Base-by-base conservation (phyloP, 1,139 yeast genomes). In the Casaregolazyma suthepensis region DNA sequence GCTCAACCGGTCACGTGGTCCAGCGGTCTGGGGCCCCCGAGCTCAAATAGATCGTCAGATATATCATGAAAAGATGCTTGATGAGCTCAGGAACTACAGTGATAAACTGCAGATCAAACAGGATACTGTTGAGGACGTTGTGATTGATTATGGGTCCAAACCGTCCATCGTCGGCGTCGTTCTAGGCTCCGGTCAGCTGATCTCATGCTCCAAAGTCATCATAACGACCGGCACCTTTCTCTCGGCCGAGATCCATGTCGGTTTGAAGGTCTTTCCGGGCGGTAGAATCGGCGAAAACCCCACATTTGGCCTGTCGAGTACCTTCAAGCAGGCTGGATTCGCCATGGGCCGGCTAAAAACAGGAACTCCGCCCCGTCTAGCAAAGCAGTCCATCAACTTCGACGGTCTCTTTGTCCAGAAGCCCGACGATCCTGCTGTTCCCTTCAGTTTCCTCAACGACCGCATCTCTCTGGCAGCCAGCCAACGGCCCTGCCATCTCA, bases 1-100 rank as follows among this genome's bases (percentile, higher is more conserved):
- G 56, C 74, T 94, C 57, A 94, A 94, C 68, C 78, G 85, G 48
- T 86, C 96, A 2, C 80, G 89, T 61, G 99, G 99, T 0, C 89
- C 98, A 0, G 99, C 99, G 0, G 99, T 91, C 1, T 96, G 97
- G 87, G 99, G 99, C 0, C 98, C 98, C 5, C 72, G 99, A 56
- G 97, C 97, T 1, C 99, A 94, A 68, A 93, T 94, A 35, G 99
- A 94, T 68, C 75, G 99, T 58, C 74, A 80, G 50, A 77, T 91
- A 2, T 94, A 93, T 67, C 74, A 86, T 63, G 66, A 69, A 12
- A 94, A 87, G 63, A 93, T 93, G 98, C 96, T 88, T 66, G 62
- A 68, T 2, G 84, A 76, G 57, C 75, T 94, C 19, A 68, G 72
- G 48, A 62, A 59, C 45, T 91, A 90, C 70, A 23, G 53, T 19